Evolutionary conservation across 176 grass and related monocot genomes (phyloP), one percentile per base, ranked within the genome.

Genomic region (Juncus effusus): DNA sequence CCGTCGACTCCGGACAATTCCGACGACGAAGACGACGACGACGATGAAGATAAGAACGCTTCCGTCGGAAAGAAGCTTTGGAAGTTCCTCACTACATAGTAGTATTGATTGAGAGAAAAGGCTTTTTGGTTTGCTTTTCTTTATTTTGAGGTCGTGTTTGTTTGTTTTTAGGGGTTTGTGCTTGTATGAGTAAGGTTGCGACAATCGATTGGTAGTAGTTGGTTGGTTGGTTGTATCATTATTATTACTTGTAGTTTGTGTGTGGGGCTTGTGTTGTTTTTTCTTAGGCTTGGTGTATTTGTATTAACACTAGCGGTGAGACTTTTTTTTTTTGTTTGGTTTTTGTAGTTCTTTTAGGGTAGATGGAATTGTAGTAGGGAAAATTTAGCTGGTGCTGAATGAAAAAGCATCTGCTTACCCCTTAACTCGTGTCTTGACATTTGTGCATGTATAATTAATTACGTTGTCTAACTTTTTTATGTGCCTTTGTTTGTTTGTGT

Each of bases 81-180:
- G 94, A 84, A 85, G 74, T 97, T 97, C 82, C 86, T 97, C 72
- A 92, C 94, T 9, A 89, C 88, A 84, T 97, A 75, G 79, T 60
- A 54, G 15, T 65, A 59, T 42, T 42, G 75, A 61, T 69, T 54
- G 74, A 35, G 55, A 52, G 37, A 13, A 54, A 53, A 63, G 59
- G 55, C 82, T 82, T 64, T 39, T 79, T 76, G 40, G 74, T 78
- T 71, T 58, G 77, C 77, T 79, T 53, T 74, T 81, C 75, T 76
- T 58, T 72, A 51, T 67, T 62, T 86, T 69, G 73, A 57, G 65
- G 63, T 51, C 47, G 45, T 71, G 28, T 81, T 86, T 90, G 63
- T 76, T 82, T 73, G 72, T 68, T 69, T 57, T 52, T 50, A 38
- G 75, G 84, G 42, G 16, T 57, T 39, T 64, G 68, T 83, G 42